A percentile compares a stretch with the other conserved stretches of the same genome.
These are phyloP conservation scores for Xanthoconium purpureum DNA, from an alignment of 768 basidiomycete species.

Conservation along the genomic window DNA sequence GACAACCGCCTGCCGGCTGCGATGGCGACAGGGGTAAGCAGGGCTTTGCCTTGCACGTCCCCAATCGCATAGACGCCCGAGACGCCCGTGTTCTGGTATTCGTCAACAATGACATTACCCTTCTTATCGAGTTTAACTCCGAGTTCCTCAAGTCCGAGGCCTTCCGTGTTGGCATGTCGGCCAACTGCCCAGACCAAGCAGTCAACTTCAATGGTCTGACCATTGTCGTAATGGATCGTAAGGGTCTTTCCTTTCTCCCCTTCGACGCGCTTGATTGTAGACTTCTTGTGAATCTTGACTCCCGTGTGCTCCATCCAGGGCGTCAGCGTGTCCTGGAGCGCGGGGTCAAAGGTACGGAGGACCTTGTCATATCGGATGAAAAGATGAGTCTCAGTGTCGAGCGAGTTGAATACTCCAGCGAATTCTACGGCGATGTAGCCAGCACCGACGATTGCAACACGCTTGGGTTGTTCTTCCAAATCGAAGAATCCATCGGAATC, in stretches of 20 bases:
- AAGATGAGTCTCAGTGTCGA: slow-evolving; percentile 90
- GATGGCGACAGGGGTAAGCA: slow-evolving; percentile 96
- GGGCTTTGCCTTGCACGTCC: slow-evolving; percentile 88
- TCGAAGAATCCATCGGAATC: slow-evolving; percentile 97
- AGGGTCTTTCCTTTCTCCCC: slow-evolving; percentile 69
- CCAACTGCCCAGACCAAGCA: slow-evolving; percentile 93
- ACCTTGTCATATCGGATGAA: slow-evolving; percentile 89
- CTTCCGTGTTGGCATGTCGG: slow-evolving; percentile 73
- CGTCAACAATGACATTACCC: slow-evolving; percentile 87
- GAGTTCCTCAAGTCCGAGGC: slow-evolving; percentile 72
- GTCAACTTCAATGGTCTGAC: slow-evolving; percentile 82
- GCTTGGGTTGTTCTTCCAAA: slow-evolving; percentile 84
- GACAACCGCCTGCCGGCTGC: slow-evolving; percentile 88
- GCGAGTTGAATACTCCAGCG: slow-evolving; percentile 87
- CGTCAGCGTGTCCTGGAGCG: slow-evolving; percentile 78
- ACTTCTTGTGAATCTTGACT: slow-evolving; percentile 79
- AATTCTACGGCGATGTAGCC: slow-evolving; percentile 99
- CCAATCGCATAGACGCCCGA: slow-evolving; percentile 78
- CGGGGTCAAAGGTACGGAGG: slow-evolving; percentile 88
- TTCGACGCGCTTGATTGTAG: slow-evolving; percentile 72
- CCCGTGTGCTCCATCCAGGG: slow-evolving; percentile 95
- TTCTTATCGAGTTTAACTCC: slow-evolving; percentile 73
- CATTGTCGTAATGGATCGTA: slow-evolving; percentile 72
- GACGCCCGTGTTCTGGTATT: slow-evolving; percentile 82
- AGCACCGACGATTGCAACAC: slow-evolving; percentile 92